Base-by-base conservation (phyloP, 192 early-diverging fungal genomes). In the Coemansia sp. region DNA sequence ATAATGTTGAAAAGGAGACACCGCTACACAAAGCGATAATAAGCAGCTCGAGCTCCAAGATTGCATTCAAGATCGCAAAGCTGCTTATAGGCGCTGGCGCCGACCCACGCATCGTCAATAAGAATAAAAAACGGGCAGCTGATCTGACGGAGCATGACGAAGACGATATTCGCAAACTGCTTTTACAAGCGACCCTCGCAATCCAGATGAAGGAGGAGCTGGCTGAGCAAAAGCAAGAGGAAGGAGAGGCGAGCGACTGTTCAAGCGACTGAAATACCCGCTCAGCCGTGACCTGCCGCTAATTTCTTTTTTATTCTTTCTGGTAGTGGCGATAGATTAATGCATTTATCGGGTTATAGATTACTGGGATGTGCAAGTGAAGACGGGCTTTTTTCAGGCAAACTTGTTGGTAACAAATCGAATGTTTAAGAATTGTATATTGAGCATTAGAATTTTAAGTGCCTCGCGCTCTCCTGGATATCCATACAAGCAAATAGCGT, bases 21-120 rank as follows among this genome's bases (percentile, higher is more conserved):
- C 85, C 89, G 19, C 73, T 91, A 13, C 87, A 89, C 69, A 79
- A 83, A 48, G 89, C 86, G 21, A 82, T 87, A 27, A 67, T 66
- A 38, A 83, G 83, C 56, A 60, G 64, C 12, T 66, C 80, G 18
- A 83, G 84, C 57, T 69, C 81, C 14, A 78, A 82, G 13, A 59
- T 63, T 14, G 82, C 82, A 13, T 64, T 87, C n/a, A 79, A 76
- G 12, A 87, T 89, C 52, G 84, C 83, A 21, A 72, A 81, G 58
- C 61, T 83, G 46, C 67, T 89, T 18, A 19, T 85, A n/a, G 62
- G 64, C 1, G 74, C 73, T 25, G 83, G 82, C 17, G 83, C 85
- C 21, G 76, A 84, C 41, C 71, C 82, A 14, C 53, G 60, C 43
- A 57, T 70, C 18, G 64, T 63, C 33, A 80, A 80, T 41, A 67